Evolutionary conservation across 345 rosid species (phyloP).

Genomic region (Ricinus communis): DNA sequence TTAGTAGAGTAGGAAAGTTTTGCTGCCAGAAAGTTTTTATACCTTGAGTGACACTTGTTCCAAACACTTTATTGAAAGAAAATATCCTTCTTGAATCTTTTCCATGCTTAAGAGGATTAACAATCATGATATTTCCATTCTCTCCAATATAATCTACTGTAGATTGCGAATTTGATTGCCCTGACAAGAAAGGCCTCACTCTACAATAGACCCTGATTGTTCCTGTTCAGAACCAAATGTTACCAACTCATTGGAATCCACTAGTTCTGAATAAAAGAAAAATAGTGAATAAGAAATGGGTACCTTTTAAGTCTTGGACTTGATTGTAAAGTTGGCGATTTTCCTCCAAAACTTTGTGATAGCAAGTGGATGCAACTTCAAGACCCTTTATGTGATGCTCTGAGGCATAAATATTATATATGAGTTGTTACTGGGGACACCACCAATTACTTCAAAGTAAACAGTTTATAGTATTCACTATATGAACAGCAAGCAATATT

Average conservation of each 20-base stretch:
- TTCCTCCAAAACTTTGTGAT: conserved; percentile 85
- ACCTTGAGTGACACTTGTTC: conserved; percentile 79
- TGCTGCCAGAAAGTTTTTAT: not conserved
- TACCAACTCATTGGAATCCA: not conserved
- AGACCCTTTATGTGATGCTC: conserved; percentile 66
- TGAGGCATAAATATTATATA: conserved; percentile 24
- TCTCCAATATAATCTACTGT: conserved; percentile 91
- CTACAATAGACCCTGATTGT: conserved; percentile 88
- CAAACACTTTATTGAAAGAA: conserved; percentile 84
- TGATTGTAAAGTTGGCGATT: conserved; percentile 92
- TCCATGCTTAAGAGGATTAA: conserved; percentile 80
- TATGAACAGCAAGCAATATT: not conserved
- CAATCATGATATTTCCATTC: conserved; percentile 90
- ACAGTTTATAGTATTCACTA: not conserved
- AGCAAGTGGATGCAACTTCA: conserved; percentile 74
- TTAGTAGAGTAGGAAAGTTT: not conserved
- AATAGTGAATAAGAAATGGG: not conserved
- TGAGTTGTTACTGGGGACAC: not conserved
- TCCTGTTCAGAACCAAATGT: conserved; percentile 45
- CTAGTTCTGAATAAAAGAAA: not conserved
- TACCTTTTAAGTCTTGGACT: conserved; percentile 98
- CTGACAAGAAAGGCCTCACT: conserved; percentile 81
- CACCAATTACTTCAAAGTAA: not conserved
- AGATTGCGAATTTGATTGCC: conserved; percentile 58
- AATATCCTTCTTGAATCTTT: conserved; percentile 87